phyloP scores from a whole-genome alignment of 805 yeast species.

The Ogataea methanolica region DNA sequence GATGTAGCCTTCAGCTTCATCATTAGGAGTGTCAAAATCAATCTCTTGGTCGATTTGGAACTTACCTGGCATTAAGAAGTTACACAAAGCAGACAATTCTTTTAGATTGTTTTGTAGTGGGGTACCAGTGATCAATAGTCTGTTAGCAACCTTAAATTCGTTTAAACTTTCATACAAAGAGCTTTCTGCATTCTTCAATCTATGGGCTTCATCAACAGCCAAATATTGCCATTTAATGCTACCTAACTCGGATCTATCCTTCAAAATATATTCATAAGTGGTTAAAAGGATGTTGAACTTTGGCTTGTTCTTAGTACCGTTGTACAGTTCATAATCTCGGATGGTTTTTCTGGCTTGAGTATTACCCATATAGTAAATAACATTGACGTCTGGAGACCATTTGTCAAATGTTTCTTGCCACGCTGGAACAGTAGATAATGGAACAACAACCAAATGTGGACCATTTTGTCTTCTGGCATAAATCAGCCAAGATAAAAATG shows the following conservation, averaged over 20 bases:
- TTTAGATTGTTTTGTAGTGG: constrained; percentile 95
- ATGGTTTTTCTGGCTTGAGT: constrained; percentile 78
- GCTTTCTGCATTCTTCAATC: constrained; percentile 90
- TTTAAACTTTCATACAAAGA: constrained; percentile 85
- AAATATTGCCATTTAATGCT: constrained; percentile 88
- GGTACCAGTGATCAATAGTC: constrained; percentile 93
- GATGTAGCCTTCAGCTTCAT: constrained; percentile 83
- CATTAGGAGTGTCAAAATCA: constrained; percentile 87
- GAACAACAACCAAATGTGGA: constrained; percentile 95
- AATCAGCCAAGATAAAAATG: constrained; percentile 90
- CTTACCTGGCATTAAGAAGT: constrained; percentile 94
- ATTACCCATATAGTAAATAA: constrained; percentile 90
- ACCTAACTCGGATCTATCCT: constrained; percentile 80
- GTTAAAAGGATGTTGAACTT: constrained; percentile 91
- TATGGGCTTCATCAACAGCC: constrained; percentile 98
- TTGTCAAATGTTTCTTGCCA: constrained; percentile 99
- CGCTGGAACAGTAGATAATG: constrained; percentile 92
- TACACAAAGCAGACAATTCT: constrained; percentile 91
- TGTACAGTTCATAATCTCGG: constrained; percentile 79
- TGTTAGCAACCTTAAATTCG: constrained; percentile 77
- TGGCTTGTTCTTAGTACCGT: constrained; percentile 55
- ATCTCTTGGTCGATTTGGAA: constrained; percentile 89
- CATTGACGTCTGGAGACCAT: constrained; percentile 96
- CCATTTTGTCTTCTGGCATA: constrained; percentile 97
- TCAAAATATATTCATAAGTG: constrained; percentile 92